Base-by-base conservation (phyloP, 306 rosid genomes). In the Trifolium dubium region DNA sequence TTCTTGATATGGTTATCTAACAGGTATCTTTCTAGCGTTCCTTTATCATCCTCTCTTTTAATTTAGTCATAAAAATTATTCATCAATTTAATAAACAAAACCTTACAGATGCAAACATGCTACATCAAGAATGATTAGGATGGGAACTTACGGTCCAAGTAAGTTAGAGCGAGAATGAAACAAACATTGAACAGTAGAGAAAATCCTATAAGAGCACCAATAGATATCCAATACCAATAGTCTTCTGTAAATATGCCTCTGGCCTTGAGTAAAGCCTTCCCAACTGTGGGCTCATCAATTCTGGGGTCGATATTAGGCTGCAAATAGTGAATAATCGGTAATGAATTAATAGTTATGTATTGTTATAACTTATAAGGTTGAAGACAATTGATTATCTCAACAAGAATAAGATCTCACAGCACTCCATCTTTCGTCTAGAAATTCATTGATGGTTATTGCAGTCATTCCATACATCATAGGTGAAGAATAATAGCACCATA, bases 401-500 rank as follows among this genome's bases (percentile, higher is more conserved):
- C 14, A 41, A 53, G 37, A 55, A 44, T n/a, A 67, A 70, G 47
- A 66, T 69, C 82, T 84, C 75, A 92, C 97, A 50, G 61, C 13
- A 34, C 84, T 83, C 98, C 98, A 92, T 86, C 98, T 90, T 73
- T 87, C 61, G 67, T 92, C 98, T 0, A 92, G 91, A 77, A 92
- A 92, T 72, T 92, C 98, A 44, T 90, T 90, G 71, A 87, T 87
- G 85, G 77, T 85, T 54, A 92, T 92, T 10, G 98, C 95, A 64
- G 89, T 92, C 49, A 86, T 91, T 80, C 97, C 98, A 61, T 92
- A 92, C 97, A 88, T 92, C 92, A 92, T 87, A 14, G 98, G 98
- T 53, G 92, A 88, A 18, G 34, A n/a, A 65, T 92, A 92, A 37
- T 84, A 92, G 54, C 95, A 91, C 98, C 98, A 92, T 74, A 84